A percentile compares a stretch with the other conserved stretches of the same genome.
These are phyloP conservation scores for Sapria himalayana DNA, from an alignment of 345 rosid genomes.

Conservation along the genomic window DNA sequence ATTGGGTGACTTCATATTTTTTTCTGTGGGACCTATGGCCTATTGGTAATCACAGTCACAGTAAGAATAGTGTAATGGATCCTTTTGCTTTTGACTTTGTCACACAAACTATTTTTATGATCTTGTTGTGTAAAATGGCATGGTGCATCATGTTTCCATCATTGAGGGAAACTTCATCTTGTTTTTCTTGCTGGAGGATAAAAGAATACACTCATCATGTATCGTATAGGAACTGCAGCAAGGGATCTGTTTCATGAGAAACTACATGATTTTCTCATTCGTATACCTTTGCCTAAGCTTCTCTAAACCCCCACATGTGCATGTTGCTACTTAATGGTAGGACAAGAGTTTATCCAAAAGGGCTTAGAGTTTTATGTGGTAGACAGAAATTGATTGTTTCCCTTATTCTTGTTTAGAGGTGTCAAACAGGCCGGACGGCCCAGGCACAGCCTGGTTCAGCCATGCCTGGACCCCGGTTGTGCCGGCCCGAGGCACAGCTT, in stretches of 20 bases:
- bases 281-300: background rate
- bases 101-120: background rate
- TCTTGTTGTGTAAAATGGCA: background rate
- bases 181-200: background rate
- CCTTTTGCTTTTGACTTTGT: background rate
- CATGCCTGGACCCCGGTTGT: too few species aligned
- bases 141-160: background rate
- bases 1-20: background rate
- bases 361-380: background rate
- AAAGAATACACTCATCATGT: background rate
- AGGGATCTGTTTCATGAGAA: background rate
- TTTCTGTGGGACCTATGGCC: background rate
- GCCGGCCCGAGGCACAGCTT: too few species aligned
- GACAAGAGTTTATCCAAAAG: background rate
- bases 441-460: too few species aligned
- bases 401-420: background rate
- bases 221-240: background rate
- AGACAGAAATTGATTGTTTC: background rate
- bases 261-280: background rate
- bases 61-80: background rate
- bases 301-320: background rate
- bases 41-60: background rate
- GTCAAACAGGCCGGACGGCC: too few species aligned
- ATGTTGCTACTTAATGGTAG: too few species aligned
- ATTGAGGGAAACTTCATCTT: constrained; percentile 1